Conservation (phyloP, 177 flowering plant genomes). For the Vitis hybrid region DNA sequence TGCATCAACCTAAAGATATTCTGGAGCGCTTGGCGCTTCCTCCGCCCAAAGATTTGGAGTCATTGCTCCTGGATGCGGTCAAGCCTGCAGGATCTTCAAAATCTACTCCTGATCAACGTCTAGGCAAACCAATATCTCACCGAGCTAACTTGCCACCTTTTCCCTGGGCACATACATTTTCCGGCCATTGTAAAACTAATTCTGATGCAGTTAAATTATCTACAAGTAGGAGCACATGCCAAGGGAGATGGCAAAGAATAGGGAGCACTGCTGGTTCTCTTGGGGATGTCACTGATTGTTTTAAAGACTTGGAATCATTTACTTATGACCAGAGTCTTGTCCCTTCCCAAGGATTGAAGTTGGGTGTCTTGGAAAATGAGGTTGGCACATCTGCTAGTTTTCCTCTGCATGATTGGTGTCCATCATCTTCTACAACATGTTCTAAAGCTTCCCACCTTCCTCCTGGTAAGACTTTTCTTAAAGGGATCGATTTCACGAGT, state of each 20-base stretch:
- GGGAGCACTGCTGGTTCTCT: constrained; percentile 29
- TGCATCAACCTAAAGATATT: constrained; percentile 50
- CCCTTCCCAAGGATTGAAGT: constrained; percentile 30
- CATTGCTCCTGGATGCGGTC: constrained; percentile 58
- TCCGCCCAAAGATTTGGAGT: constrained; percentile 64
- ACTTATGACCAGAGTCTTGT: constrained; percentile 50
- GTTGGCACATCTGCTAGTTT: constrained; percentile 6
- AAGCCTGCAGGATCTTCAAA: constrained; percentile 41
- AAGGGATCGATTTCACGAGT: neutral
- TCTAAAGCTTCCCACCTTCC: constrained; percentile 21
- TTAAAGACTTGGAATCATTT: constrained; percentile 51
- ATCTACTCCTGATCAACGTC: constrained; percentile 39
- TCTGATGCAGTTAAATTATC: constrained; percentile 58
- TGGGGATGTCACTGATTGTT: constrained; percentile 30
- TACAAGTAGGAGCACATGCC: constrained; percentile 51
- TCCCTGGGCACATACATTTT: constrained; percentile 73
- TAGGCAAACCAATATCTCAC: constrained; percentile 41
- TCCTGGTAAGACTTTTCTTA: constrained; percentile 34
- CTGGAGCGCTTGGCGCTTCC: constrained; percentile 57
- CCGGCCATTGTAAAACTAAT: constrained; percentile 53
- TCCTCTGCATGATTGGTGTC: constrained; percentile 18
- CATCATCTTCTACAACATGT: constrained; percentile 27
- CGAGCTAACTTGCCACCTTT: constrained; percentile 69
- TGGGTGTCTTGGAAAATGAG: constrained; percentile 17
- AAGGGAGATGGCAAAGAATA: constrained; percentile 70